These are phyloP conservation scores for Chaetomiaceae sp. DNA, from an alignment of 2,329 filamentous ascomycete species.

Conservation along the genomic window DNA sequence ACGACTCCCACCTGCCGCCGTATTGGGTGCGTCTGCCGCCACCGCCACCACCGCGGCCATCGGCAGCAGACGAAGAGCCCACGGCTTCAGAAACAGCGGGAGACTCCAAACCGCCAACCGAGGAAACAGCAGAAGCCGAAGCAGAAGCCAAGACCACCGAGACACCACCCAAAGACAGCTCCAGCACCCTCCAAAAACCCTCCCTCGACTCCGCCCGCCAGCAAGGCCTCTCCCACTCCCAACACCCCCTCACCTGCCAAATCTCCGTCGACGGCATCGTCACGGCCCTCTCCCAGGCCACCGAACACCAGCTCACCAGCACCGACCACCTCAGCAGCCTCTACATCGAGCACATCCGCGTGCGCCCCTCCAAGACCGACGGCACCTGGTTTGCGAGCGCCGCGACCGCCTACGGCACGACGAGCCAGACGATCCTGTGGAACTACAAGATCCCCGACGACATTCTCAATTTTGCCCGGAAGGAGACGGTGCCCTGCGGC, in stretches of 20 bases:
- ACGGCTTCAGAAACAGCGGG: background rate
- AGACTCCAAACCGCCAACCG: background rate
- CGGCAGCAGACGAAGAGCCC: background rate
- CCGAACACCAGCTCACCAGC: conserved; percentile 25
- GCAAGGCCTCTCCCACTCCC: conserved; percentile 28
- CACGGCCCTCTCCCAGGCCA: conserved; percentile 40
- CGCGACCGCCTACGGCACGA: conserved; percentile 51
- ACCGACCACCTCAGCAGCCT: conserved; percentile 35
- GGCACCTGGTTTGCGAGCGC: conserved; percentile 56
- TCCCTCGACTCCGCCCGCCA: conserved; percentile 36
- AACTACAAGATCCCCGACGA: conserved; percentile 54
- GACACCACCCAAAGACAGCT: background rate
- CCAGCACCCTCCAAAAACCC: conserved; percentile 26
- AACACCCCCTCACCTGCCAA: conserved; percentile 37
- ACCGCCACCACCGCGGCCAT: background rate
- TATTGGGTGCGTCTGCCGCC: conserved; percentile 54
- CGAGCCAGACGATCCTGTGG: conserved; percentile 54
- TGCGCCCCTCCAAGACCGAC: conserved; percentile 28
- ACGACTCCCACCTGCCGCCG: conserved; percentile 50
- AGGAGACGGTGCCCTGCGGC: conserved; percentile 54
- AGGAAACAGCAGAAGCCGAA: no score
- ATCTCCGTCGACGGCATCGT: conserved; percentile 45
- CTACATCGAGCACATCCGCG: conserved; percentile 45
- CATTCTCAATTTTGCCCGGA: conserved; percentile 46
- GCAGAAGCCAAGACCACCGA: background rate